A percentile compares a stretch with the other conserved stretches of the same genome.
Conservation (phyloP, 169 alveolate genomes). For the Blepharisma undulans region DNA sequence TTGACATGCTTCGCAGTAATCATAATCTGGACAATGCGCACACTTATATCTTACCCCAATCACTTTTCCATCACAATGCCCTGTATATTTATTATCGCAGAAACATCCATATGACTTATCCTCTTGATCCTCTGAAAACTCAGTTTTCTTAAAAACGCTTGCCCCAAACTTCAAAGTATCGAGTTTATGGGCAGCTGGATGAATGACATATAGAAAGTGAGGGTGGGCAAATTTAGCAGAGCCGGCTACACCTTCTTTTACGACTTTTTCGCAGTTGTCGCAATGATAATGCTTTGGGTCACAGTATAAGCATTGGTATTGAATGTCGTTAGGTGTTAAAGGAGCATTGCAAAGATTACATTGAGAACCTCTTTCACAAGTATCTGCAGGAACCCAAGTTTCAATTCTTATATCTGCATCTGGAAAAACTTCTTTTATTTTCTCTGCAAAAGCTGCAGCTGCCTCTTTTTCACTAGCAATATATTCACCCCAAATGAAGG, state of each 20-base stretch:
- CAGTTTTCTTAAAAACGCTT: background rate
- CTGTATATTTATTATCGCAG: background rate
- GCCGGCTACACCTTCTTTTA: background rate
- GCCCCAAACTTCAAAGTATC: background rate
- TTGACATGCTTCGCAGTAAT: constrained; percentile 20
- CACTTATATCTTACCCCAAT: constrained; percentile 30
- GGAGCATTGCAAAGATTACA: background rate
- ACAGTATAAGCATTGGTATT: constrained; percentile 11
- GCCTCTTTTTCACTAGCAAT: background rate
- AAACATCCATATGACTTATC: background rate
- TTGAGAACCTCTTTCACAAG: background rate
- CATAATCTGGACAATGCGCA: constrained; percentile 42
- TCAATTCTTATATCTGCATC: background rate
- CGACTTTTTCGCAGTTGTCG: background rate
- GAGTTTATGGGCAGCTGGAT: background rate
- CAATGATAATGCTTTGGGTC: constrained; percentile 18
- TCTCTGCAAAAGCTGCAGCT: background rate
- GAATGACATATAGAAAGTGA: background rate
- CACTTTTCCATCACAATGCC: constrained; percentile 11
- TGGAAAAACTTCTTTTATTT: background rate
- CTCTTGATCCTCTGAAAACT: background rate
- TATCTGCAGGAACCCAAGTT: background rate
- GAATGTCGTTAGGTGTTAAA: background rate
- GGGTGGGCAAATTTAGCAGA: constrained; percentile 26
- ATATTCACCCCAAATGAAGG: background rate